Evolutionary conservation across 164 flowering plant genomes (phyloP), one percentile per base, ranked within the genome.

Genomic region (Annona squamosa): DNA sequence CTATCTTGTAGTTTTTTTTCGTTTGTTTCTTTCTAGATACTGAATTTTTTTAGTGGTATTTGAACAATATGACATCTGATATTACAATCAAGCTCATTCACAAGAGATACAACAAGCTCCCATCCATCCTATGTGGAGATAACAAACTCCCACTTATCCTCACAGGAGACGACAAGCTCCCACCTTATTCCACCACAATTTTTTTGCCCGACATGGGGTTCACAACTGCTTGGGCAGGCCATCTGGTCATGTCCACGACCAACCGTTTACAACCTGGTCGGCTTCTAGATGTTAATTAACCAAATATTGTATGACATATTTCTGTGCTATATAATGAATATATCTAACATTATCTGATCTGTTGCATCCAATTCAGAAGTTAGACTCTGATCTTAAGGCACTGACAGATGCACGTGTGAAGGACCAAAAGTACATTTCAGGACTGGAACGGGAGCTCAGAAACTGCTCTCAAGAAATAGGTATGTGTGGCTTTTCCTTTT

Each of bases 391-490:
- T 81, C 83, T 82, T 71, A 84, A 80, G 74, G 81, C 85, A 64
- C 83, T 90, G 68, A 82, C 87, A 18, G 87, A 86, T 68, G 85
- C 91, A 69, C 89, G 77, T 69, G 59, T 52, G 41, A 86, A 86
- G 76, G 96, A 92, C 74, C 80, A 79, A 74, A 84, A 77, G 66
- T 85, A 80, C 71, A 90, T 92, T 63, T 84, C 78, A 65, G 82
- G 77, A 72, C 73, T 92, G 84, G 89, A 91, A 79, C 85, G 82
- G 78, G 94, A 94, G 80, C 75, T 94, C 46, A 77, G 77, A 71
- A 90, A 88, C 73, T 87, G 92, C 81, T 85, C 84, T 65, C 84
- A 87, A 72, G 91, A 91, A 81, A 87, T 94, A 80, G 96, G 98
- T 94, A 80, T 46, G 45, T 5, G 46, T 42, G 68, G 43, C 45